These are phyloP conservation scores for Chrysosporium queenslandicum DNA, from an alignment of 2,329 filamentous ascomycete genomes.

Conservation along the genomic window DNA sequence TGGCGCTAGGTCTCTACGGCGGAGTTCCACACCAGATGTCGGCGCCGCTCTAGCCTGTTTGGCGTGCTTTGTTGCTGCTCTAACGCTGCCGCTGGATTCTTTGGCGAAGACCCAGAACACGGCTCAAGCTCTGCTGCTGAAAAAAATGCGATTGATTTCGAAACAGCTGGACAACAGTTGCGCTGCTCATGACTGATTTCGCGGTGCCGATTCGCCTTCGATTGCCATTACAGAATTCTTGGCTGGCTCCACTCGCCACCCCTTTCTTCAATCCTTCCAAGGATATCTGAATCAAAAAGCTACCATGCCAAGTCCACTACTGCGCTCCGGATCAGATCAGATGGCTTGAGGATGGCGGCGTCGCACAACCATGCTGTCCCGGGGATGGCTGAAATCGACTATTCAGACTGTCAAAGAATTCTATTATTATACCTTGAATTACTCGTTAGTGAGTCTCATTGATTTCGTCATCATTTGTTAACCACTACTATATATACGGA, in stretches of 20 bases:
- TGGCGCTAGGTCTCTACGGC: neutral
- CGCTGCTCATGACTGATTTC: neutral
- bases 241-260: conserved; percentile 7
- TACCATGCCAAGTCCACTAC: neutral
- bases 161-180: too few relatives aligned
- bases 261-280: neutral
- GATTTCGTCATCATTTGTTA: too few relatives aligned
- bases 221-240: neutral
- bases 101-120: too few relatives aligned
- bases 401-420: neutral
- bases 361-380: neutral
- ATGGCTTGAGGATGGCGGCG: neutral
- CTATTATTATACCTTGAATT: too few relatives aligned
- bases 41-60: neutral
- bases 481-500: too few relatives aligned
- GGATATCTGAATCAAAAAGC: neutral
- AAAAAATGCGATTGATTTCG: neutral
- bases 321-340: too few relatives aligned
- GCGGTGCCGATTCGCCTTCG: neutral
- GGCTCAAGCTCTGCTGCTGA: too few relatives aligned
- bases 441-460: too few relatives aligned
- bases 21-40: neutral
- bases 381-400: neutral
- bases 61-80: neutral
- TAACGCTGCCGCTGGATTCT: too few relatives aligned